Evolutionary conservation across 768 basidiomycete species (phyloP).

Genomic region (Pulveroboletus frians): DNA sequence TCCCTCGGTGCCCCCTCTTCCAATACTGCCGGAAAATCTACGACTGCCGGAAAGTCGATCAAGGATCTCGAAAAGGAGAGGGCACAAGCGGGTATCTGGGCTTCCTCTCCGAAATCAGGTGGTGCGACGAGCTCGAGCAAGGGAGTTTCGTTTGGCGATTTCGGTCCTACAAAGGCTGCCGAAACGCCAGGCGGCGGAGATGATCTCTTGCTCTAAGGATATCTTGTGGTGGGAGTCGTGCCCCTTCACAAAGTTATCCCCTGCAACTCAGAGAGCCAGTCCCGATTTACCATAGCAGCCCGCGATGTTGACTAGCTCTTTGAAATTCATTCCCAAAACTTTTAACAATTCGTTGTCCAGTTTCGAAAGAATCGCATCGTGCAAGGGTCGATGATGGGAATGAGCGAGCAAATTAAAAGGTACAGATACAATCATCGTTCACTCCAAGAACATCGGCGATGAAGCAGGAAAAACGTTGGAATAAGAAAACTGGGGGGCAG

Average conservation of each 20-base stretch:
- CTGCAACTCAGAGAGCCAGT: conserved; percentile 3
- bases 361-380: conserved; percentile 19
- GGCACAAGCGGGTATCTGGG: conserved; percentile 78
- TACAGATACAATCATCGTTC: conserved; percentile 38
- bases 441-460: conserved; percentile 26
- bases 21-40: conserved; percentile 31
- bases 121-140: conserved; percentile 11
- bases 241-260: neutral
- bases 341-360: conserved; percentile 13
- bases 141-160: conserved; percentile 31
- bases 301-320: neutral
- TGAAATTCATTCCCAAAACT: neutral
- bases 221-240: neutral
- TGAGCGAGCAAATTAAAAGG: conserved; percentile 30
- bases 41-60: conserved; percentile 62
- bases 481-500: conserved; percentile 16
- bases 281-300: conserved; percentile 1
- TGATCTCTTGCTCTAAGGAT: conserved; percentile 38
- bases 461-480: conserved; percentile 17
- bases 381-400: conserved; percentile 11
- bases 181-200: conserved; percentile 32
- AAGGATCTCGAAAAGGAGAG: conserved; percentile 89
- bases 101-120: conserved; percentile 24
- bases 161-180: conserved; percentile 23
- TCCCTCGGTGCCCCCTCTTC: conserved; percentile 51